Evolutionary conservation across 2,329 filamentous ascomycete species (phyloP).

Genomic region (Claviceps sp.): DNA sequence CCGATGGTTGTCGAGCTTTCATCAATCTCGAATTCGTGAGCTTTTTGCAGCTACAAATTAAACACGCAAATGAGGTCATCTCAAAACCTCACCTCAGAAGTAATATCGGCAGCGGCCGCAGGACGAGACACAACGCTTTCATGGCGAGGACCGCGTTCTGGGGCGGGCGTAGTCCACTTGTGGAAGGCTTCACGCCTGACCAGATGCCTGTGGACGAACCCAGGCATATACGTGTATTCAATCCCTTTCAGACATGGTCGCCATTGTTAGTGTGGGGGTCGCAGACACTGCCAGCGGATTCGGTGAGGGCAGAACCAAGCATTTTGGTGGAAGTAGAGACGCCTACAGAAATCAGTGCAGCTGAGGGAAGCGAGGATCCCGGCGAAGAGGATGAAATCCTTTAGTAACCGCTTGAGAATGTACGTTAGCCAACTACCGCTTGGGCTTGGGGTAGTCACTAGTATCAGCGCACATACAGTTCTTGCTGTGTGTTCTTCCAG

Average conservation of each 20-base stretch:
- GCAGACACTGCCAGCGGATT: neutral
- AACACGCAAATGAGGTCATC: neutral
- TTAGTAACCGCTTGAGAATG: neutral
- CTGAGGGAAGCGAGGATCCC: neutral
- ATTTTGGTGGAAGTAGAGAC: neutral
- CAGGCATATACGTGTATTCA: neutral
- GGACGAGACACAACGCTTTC: neutral
- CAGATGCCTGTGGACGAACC: constrained; percentile 4
- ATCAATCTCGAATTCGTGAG: neutral
- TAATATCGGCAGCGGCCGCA: neutral
- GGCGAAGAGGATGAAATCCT: neutral
- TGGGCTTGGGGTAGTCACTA: too few species aligned
- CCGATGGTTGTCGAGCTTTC: neutral
- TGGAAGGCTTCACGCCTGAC: constrained; percentile 8
- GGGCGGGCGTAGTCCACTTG: constrained; percentile 13
- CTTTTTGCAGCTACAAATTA: neutral
- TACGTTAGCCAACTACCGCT: neutral
- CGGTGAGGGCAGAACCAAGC: neutral
- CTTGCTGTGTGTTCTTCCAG: neutral
- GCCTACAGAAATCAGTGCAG: too few species aligned
- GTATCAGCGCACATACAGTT: neutral
- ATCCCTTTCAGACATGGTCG: neutral
- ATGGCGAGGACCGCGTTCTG: constrained; percentile 5
- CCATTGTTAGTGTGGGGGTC: neutral
- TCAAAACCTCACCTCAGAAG: too few species aligned